Conservation (phyloP, 225 moss, liverwort and hornwort species). For the Bryoerythrophyllum caledonicum region DNA sequence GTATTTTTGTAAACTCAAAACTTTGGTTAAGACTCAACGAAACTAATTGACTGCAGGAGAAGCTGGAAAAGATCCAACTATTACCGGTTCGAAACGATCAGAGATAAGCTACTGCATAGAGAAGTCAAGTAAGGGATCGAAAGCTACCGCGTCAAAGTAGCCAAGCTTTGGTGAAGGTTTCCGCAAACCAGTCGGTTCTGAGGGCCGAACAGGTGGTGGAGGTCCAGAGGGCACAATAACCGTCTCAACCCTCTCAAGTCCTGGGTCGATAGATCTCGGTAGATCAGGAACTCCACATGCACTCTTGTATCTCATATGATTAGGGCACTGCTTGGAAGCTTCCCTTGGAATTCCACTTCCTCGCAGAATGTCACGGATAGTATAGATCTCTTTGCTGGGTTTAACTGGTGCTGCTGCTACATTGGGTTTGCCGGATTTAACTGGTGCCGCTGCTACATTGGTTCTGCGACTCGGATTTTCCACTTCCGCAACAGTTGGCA, state of each 20-base stretch:
- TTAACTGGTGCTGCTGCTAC: constrained; percentile 17
- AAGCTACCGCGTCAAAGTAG: constrained; percentile 62
- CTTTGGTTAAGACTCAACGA: no score
- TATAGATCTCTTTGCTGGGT: constrained; percentile 31
- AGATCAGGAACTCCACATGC: constrained; percentile 35
- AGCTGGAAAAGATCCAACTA: no score
- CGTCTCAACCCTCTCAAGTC: no score
- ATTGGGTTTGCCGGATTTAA: constrained; percentile 29
- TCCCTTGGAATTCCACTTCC: constrained; percentile 35
- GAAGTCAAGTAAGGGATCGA: no score
- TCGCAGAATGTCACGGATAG: constrained; percentile 50
- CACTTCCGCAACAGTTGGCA: constrained; percentile 45
- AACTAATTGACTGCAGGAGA: no score
- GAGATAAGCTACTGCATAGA: no score
- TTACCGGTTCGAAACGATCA: no score
- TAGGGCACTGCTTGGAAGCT: constrained; percentile 28
- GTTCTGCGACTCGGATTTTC: constrained; percentile 36
- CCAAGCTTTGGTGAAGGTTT: constrained; percentile 69
- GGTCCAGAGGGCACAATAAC: no score
- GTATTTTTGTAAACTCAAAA: no score
- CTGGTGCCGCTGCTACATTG: constrained; percentile 14
- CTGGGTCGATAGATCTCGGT: constrained; percentile 29
- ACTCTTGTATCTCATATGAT: constrained; percentile 53
- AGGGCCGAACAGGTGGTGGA: constrained; percentile 18
- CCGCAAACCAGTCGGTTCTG: constrained; percentile 46